Evolutionary conservation across 2,329 filamentous ascomycete species (phyloP), one percentile per base, ranked within the genome.

Genomic region (Chaetomium strumarium): DNA sequence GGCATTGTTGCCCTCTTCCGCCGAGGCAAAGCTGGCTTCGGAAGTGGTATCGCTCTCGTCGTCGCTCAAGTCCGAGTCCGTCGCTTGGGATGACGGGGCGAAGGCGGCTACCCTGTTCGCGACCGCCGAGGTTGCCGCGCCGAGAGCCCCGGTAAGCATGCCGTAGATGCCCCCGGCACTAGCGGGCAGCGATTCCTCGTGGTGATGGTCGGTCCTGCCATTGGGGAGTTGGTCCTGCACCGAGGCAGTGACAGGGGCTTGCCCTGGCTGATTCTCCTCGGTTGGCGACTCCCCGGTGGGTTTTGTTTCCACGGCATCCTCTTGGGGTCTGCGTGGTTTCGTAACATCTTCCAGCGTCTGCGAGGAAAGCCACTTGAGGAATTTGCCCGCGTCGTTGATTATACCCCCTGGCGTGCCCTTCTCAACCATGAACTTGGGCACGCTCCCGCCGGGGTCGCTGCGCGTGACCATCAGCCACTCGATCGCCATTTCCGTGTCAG

Each of bases 391-490:
- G 66, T 95, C 90, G 39, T 76, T 76, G 24, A 89, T 79, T 61
- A 96, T 93, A 34, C 88, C 88, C 11, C 78, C 82, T 0, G 90
- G 90, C 0, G 90, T 95, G 30, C 87, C 88, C 65, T 88, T 84
- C 63, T 95, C 90, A n/a, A 95, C 88, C 78, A 96, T 84, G 70
- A 93, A 95, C 13, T 88, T 80, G 1, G 90, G 90, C 16, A 96
- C 90, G 54, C 83, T 92, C 48, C 90, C 90, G 11, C 90, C 90
- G 3, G 90, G 90, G 62, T 96, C 90, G 66, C 87, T 92, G 45
- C 90, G 78, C 1, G 90, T 95, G 16, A 95, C 82, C 90, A 96
- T 96, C 55, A 93, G 80, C 90, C 90, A 96, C 67, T 96, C 90
- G 1, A 96, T 66, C 24, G 73, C 69, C 29, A 68, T 73, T n/a